phyloP scores from a whole-genome alignment of 148 eudicot genomes.

The Arctostaphylos glauca region DNA sequence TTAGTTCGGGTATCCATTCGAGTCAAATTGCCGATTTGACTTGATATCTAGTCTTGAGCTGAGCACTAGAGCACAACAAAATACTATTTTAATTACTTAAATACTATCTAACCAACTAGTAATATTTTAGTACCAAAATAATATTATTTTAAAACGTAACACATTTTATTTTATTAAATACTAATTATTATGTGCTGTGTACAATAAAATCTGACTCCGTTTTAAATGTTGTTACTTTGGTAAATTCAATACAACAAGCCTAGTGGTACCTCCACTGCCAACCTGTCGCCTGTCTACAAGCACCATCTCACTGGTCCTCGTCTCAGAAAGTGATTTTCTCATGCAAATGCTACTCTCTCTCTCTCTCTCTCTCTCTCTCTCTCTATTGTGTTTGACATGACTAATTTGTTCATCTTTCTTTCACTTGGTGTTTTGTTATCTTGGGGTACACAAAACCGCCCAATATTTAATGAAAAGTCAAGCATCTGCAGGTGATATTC shows the following conservation, averaged over 20 bases:
- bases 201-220: no score
- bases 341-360: background rate
- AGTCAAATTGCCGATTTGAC: no score
- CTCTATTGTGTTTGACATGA: background rate
- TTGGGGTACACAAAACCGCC: background rate
- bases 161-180: no score
- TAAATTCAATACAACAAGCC: background rate
- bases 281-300: background rate
- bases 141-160: no score
- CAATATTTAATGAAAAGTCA: background rate
- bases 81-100: no score
- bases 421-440: background rate
- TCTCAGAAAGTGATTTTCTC: background rate
- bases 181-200: no score
- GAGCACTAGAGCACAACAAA: no score
- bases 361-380: no score
- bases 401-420: background rate
- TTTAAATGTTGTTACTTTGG: background rate
- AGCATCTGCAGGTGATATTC: constrained; percentile 4
- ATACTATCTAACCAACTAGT: no score
- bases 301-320: background rate
- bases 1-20: no score
- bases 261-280: background rate
- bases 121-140: no score
- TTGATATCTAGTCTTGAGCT: no score